Evolutionary conservation across 495 filamentous ascomycete genomes (phyloP).

Genomic region (Neurospora sp.): DNA sequence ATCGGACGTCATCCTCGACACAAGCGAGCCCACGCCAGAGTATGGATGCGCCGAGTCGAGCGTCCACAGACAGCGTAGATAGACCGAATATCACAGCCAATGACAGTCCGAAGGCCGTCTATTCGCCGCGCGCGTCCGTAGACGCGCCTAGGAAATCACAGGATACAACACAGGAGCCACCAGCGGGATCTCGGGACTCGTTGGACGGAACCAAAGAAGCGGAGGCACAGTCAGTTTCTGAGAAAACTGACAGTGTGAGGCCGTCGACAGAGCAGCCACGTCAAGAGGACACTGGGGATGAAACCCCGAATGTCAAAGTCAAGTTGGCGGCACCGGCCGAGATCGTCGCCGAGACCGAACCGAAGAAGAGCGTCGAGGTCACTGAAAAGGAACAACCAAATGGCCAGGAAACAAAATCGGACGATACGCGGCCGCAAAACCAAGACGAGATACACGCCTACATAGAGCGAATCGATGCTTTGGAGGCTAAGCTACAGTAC

Average conservation of each 20-base stretch:
- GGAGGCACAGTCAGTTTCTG: neutral
- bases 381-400: neutral
- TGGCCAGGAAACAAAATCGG: constrained; percentile 45
- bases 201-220: neutral
- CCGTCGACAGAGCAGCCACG: constrained; percentile 2
- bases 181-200: neutral
- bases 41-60: constrained; percentile 19
- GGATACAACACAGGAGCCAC: neutral
- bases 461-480: constrained; percentile 82
- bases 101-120: constrained; percentile 2
- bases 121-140: constrained; percentile 12
- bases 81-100: constrained; percentile 9
- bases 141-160: constrained; percentile 13
- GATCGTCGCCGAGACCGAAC: neutral
- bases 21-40: constrained; percentile 24
- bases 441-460: constrained; percentile 75
- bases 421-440: constrained; percentile 50
- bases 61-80: constrained; percentile 20
- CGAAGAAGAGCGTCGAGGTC: neutral
- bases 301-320: neutral
- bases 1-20: constrained; percentile 14
- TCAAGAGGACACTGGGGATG: neutral
- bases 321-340: neutral
- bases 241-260: constrained; percentile 1
- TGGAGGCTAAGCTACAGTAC: constrained; percentile 84